Percentiles rank a stretch among this genome's conserved stretches.
phyloP scores from a whole-genome alignment of 1,284 basidiomycete species.

The Puccinia polysora region DNA sequence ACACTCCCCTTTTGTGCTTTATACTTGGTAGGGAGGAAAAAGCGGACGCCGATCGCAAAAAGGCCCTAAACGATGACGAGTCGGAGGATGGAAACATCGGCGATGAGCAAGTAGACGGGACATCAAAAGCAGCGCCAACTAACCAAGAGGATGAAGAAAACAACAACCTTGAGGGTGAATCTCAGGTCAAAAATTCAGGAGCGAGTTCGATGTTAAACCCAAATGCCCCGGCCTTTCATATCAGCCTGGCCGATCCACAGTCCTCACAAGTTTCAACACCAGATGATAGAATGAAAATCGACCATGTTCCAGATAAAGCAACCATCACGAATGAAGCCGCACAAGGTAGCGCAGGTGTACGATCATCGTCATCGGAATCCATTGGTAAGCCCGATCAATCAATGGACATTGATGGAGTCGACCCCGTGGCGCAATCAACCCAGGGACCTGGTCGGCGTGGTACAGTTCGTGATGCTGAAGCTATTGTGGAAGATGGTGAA shows the following conservation, averaged over 20 bases:
- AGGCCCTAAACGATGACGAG: constrained; percentile 41
- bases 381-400: not conserved
- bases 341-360: too few species aligned
- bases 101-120: not conserved
- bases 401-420: constrained; percentile 11
- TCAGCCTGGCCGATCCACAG: too few species aligned
- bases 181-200: too few species aligned
- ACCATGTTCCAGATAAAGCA: not conserved
- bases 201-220: too few species aligned
- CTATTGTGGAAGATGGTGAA: constrained; percentile 9
- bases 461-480: not conserved
- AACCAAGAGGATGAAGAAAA: not conserved
- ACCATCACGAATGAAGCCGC: too few species aligned
- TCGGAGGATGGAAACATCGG: constrained; percentile 22
- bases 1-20: too few species aligned
- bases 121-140: not conserved
- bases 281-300: constrained; percentile 7
- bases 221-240: too few species aligned
- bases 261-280: too few species aligned
- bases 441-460: too few species aligned
- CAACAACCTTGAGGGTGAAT: not conserved
- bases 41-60: constrained; percentile 42
- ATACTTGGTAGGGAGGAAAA: constrained; percentile 35
- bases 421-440: not conserved
- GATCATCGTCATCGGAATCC: not conserved